A percentile compares a stretch with the other conserved stretches of the same genome.
Evolutionary conservation across 495 filamentous ascomycete species (phyloP).

Genomic region (Penicillium desertorum): DNA sequence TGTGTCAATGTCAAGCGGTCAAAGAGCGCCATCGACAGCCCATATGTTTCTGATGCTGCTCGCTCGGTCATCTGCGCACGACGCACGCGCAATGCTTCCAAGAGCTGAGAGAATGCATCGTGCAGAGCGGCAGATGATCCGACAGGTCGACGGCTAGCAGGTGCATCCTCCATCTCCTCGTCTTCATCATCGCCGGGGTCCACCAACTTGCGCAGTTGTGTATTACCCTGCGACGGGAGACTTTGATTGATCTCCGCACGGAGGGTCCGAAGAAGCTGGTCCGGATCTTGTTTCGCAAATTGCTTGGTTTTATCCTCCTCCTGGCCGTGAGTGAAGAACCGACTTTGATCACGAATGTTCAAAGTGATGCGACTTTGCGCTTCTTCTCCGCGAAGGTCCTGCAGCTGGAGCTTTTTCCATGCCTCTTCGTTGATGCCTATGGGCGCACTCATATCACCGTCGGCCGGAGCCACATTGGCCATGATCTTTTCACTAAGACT

Average conservation of each 20-base stretch:
- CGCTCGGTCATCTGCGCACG: conserved; percentile 36
- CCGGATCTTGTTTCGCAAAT: conserved; percentile 66
- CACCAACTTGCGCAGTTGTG: conserved; percentile 40
- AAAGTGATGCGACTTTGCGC: conserved; percentile 74
- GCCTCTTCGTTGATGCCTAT: conserved; percentile 73
- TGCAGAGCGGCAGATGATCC: conserved; percentile 40
- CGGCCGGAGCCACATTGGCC: conserved; percentile 75
- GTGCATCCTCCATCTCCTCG: conserved; percentile 52
- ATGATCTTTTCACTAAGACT: conserved; percentile 87
- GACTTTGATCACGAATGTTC: conserved; percentile 80
- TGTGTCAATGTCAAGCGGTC: conserved; percentile 80
- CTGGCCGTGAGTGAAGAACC: conserved; percentile 69
- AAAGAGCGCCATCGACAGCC: conserved; percentile 63
- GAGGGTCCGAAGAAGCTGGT: conserved; percentile 62
- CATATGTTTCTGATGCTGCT: conserved; percentile 50
- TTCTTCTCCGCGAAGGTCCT: conserved; percentile 74
- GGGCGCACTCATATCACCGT: conserved; percentile 61
- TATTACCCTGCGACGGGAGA: conserved; percentile 57
- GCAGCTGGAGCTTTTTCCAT: conserved; percentile 71
- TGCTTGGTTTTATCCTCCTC: conserved; percentile 55
- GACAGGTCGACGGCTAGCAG: conserved; percentile 30
- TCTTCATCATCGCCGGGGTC: conserved; percentile 62
- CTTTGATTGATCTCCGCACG: conserved; percentile 56
- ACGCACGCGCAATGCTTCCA: conserved; percentile 47
- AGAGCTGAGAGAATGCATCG: conserved; percentile 42